Percentiles rank a stretch among this genome's conserved stretches.
phyloP scores from a whole-genome alignment of 768 basidiomycete genomes.

The Candolleomyces aberdarensis region DNA sequence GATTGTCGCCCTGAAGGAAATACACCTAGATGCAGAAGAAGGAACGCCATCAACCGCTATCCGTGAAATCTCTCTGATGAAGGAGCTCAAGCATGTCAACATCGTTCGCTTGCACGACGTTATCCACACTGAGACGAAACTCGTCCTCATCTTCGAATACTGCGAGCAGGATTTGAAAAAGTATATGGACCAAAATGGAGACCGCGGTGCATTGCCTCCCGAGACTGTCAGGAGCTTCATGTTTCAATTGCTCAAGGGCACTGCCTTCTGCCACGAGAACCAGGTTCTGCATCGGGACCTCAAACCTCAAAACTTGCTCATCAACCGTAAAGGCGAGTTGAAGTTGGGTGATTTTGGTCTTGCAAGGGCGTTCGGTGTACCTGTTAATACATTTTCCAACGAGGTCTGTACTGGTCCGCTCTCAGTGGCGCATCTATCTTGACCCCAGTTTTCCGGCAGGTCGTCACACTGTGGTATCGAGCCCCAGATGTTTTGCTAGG shows the following conservation, averaged over 20 bases:
- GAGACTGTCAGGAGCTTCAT: conserved; percentile 94
- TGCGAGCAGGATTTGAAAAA: conserved; percentile 99
- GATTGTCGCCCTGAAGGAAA: conserved; percentile 97
- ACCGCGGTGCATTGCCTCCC: conserved; percentile 90
- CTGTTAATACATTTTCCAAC: conserved; percentile 98
- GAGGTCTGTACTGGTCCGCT: conserved; percentile 50
- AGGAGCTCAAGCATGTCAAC: conserved; percentile 98
- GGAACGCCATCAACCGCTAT: conserved; percentile 99
- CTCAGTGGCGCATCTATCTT: not conserved
- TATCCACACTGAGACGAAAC: conserved; percentile 97
- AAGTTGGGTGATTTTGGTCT: conserved; percentile 98
- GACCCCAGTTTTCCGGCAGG: conserved; percentile 42
- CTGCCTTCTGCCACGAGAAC: conserved; percentile 98
- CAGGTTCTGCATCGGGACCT: conserved; percentile 96
- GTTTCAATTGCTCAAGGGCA: conserved; percentile 96
- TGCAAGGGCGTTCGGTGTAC: conserved; percentile 96
- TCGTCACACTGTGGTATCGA: conserved; percentile 98
- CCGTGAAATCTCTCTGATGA: conserved; percentile 98
- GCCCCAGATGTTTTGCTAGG: conserved; percentile 97
- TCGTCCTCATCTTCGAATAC: conserved; percentile 97
- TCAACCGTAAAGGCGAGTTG: conserved; percentile 94
- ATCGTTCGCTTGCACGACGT: conserved; percentile 98
- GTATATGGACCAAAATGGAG: conserved; percentile 98
- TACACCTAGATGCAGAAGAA: conserved; percentile 98
- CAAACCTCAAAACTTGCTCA: conserved; percentile 97